A percentile compares a stretch with the other conserved stretches of the same genome.
Evolutionary conservation across 192 early-diverging fungal genomes (phyloP).

Genomic region (Backusella tarrabulga): DNA sequence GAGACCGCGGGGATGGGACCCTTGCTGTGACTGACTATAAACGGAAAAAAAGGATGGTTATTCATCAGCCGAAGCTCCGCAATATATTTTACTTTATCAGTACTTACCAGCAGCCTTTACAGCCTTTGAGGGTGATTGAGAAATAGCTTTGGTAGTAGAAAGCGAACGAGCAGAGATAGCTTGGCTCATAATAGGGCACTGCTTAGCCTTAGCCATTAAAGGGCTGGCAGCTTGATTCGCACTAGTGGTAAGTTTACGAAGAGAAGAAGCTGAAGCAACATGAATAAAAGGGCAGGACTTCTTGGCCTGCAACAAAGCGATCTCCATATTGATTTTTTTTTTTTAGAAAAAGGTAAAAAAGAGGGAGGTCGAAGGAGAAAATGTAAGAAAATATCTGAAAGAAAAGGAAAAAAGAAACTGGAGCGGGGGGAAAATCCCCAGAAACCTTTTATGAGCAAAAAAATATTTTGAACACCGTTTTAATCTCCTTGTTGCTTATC

Average conservation of each 20-base stretch:
- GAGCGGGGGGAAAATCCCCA: background rate
- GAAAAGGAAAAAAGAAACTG: background rate
- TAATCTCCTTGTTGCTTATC: background rate
- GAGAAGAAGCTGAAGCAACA: constrained; percentile 62
- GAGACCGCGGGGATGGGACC: constrained; percentile 17
- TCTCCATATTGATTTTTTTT: constrained; percentile 37
- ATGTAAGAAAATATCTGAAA: constrained; percentile 7
- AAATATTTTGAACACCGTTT: background rate
- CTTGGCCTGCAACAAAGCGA: constrained; percentile 33
- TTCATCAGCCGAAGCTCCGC: background rate
- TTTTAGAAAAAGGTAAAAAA: background rate
- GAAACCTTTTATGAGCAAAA: background rate
- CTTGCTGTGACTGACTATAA: constrained; percentile 34
- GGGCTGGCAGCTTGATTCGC: constrained; percentile 28
- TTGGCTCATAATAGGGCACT: constrained; percentile 81
- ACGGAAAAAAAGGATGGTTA: constrained; percentile 26
- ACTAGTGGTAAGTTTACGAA: constrained; percentile 58
- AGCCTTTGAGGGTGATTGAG: constrained; percentile 17
- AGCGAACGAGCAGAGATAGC: constrained; percentile 61
- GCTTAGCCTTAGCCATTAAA: constrained; percentile 58
- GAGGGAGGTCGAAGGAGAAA: constrained; percentile 8
- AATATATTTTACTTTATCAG: background rate
- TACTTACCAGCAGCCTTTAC: constrained; percentile 24
- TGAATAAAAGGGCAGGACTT: constrained; percentile 79
- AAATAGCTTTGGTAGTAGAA: constrained; percentile 30